A percentile compares a stretch with the other conserved stretches of the same genome.
Conservation (phyloP, 108 stramenopile genomes). For the Skeletonema marinoi region DNA sequence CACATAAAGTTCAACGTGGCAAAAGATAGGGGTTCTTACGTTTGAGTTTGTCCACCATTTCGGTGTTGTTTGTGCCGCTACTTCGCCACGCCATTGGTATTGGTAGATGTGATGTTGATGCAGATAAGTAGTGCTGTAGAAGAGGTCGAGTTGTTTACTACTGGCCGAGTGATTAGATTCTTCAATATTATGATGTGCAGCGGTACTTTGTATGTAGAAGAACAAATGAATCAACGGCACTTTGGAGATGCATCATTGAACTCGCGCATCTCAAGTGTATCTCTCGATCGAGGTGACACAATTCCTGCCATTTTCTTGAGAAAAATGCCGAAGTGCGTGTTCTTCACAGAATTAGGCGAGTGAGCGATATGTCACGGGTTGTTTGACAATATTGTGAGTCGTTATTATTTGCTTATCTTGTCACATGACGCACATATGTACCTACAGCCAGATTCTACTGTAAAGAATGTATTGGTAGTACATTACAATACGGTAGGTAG, state of each 20-base stretch:
- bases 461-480: too few relatives aligned
- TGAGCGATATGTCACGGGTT: background rate
- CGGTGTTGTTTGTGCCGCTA: constrained; percentile 83
- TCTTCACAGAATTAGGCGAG: background rate
- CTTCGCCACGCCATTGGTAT: constrained; percentile 88
- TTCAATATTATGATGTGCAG: background rate
- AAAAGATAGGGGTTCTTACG: constrained; percentile 58
- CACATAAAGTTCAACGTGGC: constrained; percentile 9
- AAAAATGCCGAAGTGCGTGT: constrained; percentile 6
- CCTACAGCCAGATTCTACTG: too few relatives aligned
- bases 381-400: background rate
- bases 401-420: background rate
- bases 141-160: background rate
- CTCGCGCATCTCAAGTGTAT: background rate
- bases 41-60: constrained; percentile 87
- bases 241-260: background rate
- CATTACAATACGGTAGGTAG: too few relatives aligned
- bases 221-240: constrained; percentile 1
- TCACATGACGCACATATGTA: background rate
- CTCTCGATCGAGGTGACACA: background rate
- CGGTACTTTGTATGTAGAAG: background rate
- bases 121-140: background rate
- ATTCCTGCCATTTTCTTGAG: background rate
- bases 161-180: background rate
- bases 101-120: too few relatives aligned